Conservation (phyloP, 208 protist species). For the Endotrypanum monterogeii region DNA sequence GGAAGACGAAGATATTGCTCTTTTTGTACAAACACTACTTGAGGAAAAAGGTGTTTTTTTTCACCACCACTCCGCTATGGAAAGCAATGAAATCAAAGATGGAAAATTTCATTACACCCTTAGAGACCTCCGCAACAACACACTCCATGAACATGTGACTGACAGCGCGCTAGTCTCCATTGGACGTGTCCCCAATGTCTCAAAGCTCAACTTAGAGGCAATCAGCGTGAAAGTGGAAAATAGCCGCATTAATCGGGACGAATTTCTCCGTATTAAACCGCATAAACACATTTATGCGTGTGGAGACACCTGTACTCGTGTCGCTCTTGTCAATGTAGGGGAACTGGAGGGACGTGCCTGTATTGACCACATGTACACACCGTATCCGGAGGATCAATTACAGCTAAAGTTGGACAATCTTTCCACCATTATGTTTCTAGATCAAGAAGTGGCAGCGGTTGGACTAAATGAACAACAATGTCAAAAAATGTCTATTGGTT, state of each 20-base stretch:
- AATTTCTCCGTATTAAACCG: constrained; percentile 65
- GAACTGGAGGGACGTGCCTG: constrained; percentile 79
- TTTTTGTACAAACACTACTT: constrained; percentile 83
- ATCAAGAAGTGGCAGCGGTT: constrained; percentile 88
- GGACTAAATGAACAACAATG: constrained; percentile 91
- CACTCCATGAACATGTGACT: constrained; percentile 54
- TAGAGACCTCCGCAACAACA: constrained; percentile 49
- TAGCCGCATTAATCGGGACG: constrained; percentile 46
- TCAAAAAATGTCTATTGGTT: constrained; percentile 65
- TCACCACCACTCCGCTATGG: constrained; percentile 84
- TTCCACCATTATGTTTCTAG: constrained; percentile 93
- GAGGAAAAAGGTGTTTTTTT: constrained; percentile 76
- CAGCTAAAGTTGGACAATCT: constrained; percentile 79
- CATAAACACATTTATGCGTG: constrained; percentile 90
- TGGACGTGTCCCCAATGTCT: constrained; percentile 74
- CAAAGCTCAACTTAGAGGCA: constrained; percentile 52
- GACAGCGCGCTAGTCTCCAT: constrained; percentile 89
- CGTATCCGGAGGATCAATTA: constrained; percentile 70
- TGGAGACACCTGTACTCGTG: constrained; percentile 76
- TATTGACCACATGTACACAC: constrained; percentile 86
- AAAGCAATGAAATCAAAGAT: constrained; percentile 64
- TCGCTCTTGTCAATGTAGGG: constrained; percentile 87
- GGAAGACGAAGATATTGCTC: constrained; percentile 88
- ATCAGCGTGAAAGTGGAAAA: constrained; percentile 60
- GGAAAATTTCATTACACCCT: constrained; percentile 83